phyloP scores from a whole-genome alignment of 2,329 filamentous ascomycete genomes.

The Fusarium temperatum region DNA sequence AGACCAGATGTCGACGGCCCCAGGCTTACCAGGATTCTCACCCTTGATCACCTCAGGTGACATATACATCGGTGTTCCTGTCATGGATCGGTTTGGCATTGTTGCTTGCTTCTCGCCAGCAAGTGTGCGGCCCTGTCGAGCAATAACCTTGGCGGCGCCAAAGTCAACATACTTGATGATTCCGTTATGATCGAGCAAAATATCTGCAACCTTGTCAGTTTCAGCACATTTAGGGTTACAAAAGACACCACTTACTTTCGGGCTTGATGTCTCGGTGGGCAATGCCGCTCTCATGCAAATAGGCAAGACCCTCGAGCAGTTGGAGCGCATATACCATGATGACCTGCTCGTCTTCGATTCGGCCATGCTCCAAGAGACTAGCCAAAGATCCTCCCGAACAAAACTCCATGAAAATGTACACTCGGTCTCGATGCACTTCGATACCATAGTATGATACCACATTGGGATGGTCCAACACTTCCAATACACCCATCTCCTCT shows the following conservation, averaged over 20 bases:
- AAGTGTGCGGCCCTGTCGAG: constrained; percentile 88
- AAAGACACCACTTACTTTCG: constrained; percentile 75
- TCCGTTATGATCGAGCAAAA: constrained; percentile 95
- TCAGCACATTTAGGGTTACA: not conserved
- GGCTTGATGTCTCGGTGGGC: constrained; percentile 98
- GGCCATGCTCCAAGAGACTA: constrained; percentile 88
- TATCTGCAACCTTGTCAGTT: constrained; percentile 65
- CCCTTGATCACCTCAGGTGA: constrained; percentile 98
- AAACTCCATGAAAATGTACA: constrained; percentile 99
- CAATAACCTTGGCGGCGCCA: constrained; percentile 95
- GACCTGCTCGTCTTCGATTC: constrained; percentile 97
- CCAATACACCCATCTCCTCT: constrained; percentile 96
- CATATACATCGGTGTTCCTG: constrained; percentile 99
- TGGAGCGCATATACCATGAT: constrained; percentile 97
- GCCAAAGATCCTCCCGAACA: constrained; percentile 95
- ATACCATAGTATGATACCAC: constrained; percentile 98
- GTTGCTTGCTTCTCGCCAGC: constrained; percentile 67
- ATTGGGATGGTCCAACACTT: constrained; percentile 96
- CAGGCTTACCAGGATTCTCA: constrained; percentile 79
- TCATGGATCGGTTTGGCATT: constrained; percentile 87
- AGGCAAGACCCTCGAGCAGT: constrained; percentile 90
- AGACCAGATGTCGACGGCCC: constrained; percentile 94
- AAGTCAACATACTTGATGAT: constrained; percentile 99
- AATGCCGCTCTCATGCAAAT: constrained; percentile 90
- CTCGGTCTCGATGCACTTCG: constrained; percentile 96